Conservation (phyloP, 352 stramenopile species). For the Phytopythium kandeliae region DNA sequence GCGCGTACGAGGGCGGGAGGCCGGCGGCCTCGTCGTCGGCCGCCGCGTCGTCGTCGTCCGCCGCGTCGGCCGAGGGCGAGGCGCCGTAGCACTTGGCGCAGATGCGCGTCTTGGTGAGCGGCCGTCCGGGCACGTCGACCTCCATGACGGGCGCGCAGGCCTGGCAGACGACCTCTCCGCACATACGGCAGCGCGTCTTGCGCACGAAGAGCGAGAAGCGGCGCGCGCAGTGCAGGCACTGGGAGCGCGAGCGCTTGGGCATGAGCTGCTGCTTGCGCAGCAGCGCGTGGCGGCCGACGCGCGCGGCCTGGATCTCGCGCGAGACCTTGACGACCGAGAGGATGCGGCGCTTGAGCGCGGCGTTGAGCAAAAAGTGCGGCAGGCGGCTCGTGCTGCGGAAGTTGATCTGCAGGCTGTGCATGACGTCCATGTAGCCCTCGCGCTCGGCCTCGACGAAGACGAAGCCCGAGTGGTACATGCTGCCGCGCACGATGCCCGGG, state of each 20-base stretch:
- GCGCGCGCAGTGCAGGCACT: slow-evolving; percentile 54
- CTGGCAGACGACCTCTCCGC: slow-evolving; percentile 71
- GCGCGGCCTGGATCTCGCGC: slow-evolving; percentile 53
- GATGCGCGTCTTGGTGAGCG: slow-evolving; percentile 45
- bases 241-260: slow-evolving; percentile 47
- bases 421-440: slow-evolving; percentile 78
- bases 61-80: slow-evolving; percentile 12
- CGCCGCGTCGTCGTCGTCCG: neutral
- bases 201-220: slow-evolving; percentile 70
- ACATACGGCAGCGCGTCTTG: slow-evolving; percentile 69
- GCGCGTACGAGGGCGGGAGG: neutral
- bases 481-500: slow-evolving; percentile 63
- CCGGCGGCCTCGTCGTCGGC: neutral
- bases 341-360: slow-evolving; percentile 56
- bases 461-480: slow-evolving; percentile 78
- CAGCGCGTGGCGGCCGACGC: slow-evolving; percentile 52
- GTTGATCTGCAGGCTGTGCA: slow-evolving; percentile 83
- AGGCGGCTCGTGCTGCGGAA: slow-evolving; percentile 69
- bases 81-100: slow-evolving; percentile 49
- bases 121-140: slow-evolving; percentile 21
- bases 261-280: slow-evolving; percentile 61
- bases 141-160: slow-evolving; percentile 57
- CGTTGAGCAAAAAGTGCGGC: slow-evolving; percentile 61
- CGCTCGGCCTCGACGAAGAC: slow-evolving; percentile 77
- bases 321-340: slow-evolving; percentile 57